phyloP scores from a whole-genome alignment of 2,329 filamentous ascomycete genomes.

The Pseudocercospora fuligena region DNA sequence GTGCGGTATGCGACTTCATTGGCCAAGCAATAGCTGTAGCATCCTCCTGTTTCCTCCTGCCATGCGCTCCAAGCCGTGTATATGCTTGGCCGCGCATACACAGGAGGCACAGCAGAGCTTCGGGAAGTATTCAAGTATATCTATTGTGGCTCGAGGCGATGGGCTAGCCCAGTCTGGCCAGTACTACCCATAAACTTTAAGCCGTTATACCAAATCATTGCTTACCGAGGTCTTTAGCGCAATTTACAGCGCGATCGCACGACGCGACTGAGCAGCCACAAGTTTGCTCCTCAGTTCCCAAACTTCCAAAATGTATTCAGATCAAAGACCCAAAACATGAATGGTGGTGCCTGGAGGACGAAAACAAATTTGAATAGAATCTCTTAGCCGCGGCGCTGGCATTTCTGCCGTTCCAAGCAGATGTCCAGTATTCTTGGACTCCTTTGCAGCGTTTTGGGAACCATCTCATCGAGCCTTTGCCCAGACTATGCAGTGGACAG shows the following conservation, averaged over 20 bases:
- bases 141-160: background rate
- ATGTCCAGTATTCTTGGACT: background rate
- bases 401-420: background rate
- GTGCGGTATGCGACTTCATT: too few species aligned
- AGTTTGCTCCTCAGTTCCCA: background rate
- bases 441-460: background rate
- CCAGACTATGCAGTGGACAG: background rate
- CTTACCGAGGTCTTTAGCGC: slow-evolving; percentile 2
- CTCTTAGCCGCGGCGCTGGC: background rate
- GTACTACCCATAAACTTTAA: background rate
- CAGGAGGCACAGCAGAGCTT: background rate
- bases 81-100: background rate
- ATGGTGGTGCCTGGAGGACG: background rate
- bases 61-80: background rate
- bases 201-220: background rate
- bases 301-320: background rate
- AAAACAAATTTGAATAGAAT: background rate
- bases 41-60: background rate
- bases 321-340: background rate
- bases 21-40: too few species aligned
- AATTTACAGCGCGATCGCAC: background rate
- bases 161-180: background rate
- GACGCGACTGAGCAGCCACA: background rate
- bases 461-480: background rate
- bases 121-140: background rate